Conservation (phyloP, 257 asterid species). For the Ligustrum vulgare region DNA sequence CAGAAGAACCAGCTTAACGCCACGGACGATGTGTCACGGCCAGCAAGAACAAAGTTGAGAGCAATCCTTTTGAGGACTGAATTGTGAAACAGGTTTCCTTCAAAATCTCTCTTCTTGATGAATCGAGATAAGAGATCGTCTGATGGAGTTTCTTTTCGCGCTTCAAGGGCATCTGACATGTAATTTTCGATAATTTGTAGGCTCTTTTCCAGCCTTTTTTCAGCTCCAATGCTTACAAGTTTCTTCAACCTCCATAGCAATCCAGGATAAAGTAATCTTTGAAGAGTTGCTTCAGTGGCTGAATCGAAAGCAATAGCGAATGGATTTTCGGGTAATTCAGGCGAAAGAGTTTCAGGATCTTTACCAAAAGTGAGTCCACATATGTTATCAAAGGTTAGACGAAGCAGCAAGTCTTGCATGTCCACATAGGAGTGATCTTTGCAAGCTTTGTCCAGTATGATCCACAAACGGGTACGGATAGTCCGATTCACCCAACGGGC, state of each 20-base stretch:
- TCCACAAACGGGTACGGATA: constrained; percentile 21
- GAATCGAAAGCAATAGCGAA: constrained; percentile 73
- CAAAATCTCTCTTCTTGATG: constrained; percentile 63
- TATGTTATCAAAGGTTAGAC: constrained; percentile 75
- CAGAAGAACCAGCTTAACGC: constrained; percentile 91
- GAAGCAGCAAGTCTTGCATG: constrained; percentile 65
- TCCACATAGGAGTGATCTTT: constrained; percentile 35
- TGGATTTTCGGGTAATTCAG: constrained; percentile 70
- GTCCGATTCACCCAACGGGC: constrained; percentile 88
- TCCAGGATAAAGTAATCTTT: constrained; percentile 65
- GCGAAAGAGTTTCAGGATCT: constrained; percentile 77
- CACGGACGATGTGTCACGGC: constrained; percentile 82
- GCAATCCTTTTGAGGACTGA: constrained; percentile 66
- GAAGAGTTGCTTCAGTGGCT: constrained; percentile 81
- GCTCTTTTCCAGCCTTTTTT: constrained; percentile 45
- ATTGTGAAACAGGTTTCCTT: constrained; percentile 52
- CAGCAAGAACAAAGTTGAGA: constrained; percentile 80
- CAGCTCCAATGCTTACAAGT: constrained; percentile 53
- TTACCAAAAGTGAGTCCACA: constrained; percentile 83
- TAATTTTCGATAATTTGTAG: constrained; percentile 61
- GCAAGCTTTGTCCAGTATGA: too few species aligned
- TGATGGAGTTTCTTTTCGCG: constrained; percentile 60
- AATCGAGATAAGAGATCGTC: constrained; percentile 77
- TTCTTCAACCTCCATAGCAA: constrained; percentile 73
- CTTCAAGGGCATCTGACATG: constrained; percentile 66